Evolutionary conservation across 768 basidiomycete genomes (phyloP).

Genomic region (Tephrocybe rancida): DNA sequence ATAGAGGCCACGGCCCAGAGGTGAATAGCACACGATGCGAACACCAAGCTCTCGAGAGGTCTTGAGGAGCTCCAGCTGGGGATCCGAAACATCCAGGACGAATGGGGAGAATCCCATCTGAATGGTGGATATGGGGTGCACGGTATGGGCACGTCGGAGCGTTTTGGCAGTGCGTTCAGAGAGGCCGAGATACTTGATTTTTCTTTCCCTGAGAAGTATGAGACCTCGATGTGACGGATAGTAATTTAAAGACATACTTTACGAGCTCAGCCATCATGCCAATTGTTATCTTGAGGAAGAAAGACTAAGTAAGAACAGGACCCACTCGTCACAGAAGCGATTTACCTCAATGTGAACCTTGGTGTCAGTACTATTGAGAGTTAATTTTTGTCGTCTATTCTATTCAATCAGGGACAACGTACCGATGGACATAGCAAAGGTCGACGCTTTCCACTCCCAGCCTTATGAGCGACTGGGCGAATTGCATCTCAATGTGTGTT

Average conservation of each 20-base stretch:
- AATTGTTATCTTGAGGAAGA: constrained; percentile 26
- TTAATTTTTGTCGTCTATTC: not conserved
- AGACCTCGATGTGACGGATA: constrained; percentile 2
- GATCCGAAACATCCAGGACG: constrained; percentile 43
- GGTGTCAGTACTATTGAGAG: constrained; percentile 18
- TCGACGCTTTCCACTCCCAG: constrained; percentile 38
- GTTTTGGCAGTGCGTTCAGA: constrained; percentile 48
- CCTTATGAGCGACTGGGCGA: constrained; percentile 33
- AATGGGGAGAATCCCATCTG: constrained; percentile 49
- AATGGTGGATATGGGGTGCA: constrained; percentile 46
- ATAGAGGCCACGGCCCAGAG: constrained; percentile 50
- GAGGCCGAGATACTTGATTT: constrained; percentile 53
- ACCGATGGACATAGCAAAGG: constrained; percentile 42
- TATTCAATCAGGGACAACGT: not conserved
- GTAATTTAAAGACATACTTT: constrained; percentile 29
- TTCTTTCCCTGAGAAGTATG: constrained; percentile 30
- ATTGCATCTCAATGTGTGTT: constrained; percentile 35
- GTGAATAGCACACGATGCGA: constrained; percentile 47
- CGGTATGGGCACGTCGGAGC: constrained; percentile 49
- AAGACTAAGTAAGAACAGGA: not conserved
- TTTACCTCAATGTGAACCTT: constrained; percentile 29
- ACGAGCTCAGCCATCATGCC: constrained; percentile 37
- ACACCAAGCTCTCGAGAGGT: constrained; percentile 47
- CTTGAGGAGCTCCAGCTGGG: constrained; percentile 36
- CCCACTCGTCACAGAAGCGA: not conserved